phyloP scores from a whole-genome alignment of 2,329 filamentous ascomycete genomes.

The Alternaria sp. region DNA sequence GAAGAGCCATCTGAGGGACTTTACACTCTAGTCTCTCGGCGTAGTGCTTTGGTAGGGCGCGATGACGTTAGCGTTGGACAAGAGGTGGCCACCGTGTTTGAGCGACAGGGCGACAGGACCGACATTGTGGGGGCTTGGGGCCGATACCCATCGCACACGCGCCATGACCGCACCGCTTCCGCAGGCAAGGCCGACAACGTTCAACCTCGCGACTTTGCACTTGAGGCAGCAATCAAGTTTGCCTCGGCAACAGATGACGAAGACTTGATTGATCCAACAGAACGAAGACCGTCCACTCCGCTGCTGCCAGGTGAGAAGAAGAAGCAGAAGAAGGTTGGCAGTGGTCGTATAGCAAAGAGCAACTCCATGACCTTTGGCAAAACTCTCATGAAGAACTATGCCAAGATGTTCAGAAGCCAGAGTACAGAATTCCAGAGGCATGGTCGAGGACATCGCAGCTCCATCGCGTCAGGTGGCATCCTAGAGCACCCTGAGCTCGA shows the following conservation, averaged over 20 bases:
- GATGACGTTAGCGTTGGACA: conserved; percentile 14
- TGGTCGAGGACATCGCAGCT: conserved; percentile 57
- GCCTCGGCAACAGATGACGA: conserved; percentile 32
- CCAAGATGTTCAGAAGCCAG: conserved; percentile 53
- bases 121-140: conserved; percentile 54
- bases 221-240: conserved; percentile 43
- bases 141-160: conserved; percentile 57
- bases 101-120: conserved; percentile 37
- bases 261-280: conserved; percentile 39
- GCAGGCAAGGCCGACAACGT: conserved; percentile 53
- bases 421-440: conserved; percentile 50
- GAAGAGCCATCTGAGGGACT: neutral
- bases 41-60: conserved; percentile 31
- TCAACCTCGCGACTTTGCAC: conserved; percentile 55
- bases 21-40: conserved; percentile 14
- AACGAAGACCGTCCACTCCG: conserved; percentile 30
- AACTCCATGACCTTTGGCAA: conserved; percentile 54
- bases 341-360: conserved; percentile 72
- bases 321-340: conserved; percentile 67
- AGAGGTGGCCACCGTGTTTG: conserved; percentile 31
- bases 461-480: conserved; percentile 53
- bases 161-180: conserved; percentile 51
- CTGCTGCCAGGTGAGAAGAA: conserved; percentile 40
- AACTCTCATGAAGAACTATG: conserved; percentile 55
- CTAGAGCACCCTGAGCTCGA: conserved; percentile 59